These are phyloP conservation scores for Trametes coccinea DNA, from an alignment of 768 basidiomycete genomes.

Conservation along the genomic window DNA sequence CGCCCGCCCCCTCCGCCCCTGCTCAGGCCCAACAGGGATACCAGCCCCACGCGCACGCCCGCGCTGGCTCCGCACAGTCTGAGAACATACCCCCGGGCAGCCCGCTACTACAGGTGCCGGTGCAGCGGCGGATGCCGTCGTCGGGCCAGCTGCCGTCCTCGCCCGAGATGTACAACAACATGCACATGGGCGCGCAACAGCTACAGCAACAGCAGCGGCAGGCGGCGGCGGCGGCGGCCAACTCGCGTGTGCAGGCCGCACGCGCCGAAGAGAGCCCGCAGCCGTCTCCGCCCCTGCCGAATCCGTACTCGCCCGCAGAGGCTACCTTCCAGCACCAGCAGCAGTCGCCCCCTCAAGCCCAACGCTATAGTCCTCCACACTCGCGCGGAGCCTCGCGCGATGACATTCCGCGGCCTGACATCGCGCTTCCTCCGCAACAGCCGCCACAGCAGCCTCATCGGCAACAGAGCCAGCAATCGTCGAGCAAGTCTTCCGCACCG, in stretches of 20 bases:
- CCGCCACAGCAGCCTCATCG: conserved; percentile 1
- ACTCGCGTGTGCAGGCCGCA: neutral
- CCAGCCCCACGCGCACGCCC: neutral
- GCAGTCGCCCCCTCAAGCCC: neutral
- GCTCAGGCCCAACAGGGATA: conserved; percentile 4
- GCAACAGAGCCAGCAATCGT: neutral
- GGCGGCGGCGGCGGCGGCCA: neutral
- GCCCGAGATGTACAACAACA: conserved; percentile 13
- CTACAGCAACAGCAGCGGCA: neutral
- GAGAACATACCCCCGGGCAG: conserved; percentile 12
- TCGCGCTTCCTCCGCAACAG: conserved; percentile 17
- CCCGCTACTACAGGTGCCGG: conserved; percentile 16
- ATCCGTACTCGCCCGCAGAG: conserved; percentile 12
- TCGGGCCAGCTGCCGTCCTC: conserved; percentile 8
- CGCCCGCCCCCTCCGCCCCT: conserved; percentile 15
- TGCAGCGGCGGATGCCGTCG: conserved; percentile 11
- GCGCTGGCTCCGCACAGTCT: neutral
- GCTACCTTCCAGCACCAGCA: neutral
- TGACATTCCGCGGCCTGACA: conserved; percentile 18
- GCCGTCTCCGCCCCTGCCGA: conserved; percentile 7
- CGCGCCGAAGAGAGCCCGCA: neutral
- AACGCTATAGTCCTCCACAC: neutral
- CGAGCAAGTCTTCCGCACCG: too few species aligned
- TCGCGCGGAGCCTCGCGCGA: neutral
- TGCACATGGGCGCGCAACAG: conserved; percentile 9